phyloP scores from a whole-genome alignment of 148 eudicot species.

The Nepenthes gracilis region DNA sequence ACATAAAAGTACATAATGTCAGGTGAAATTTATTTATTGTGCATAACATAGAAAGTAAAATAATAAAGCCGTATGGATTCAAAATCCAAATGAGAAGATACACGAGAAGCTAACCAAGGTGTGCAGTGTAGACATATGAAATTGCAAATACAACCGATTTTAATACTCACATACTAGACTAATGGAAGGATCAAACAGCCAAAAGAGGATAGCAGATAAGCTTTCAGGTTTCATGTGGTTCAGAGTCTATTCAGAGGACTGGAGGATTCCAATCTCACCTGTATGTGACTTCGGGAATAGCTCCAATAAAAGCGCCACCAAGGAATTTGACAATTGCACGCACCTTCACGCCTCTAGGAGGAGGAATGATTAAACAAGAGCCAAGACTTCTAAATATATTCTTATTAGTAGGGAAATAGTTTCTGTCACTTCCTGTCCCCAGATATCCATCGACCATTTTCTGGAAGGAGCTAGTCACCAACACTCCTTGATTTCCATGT shows the following conservation, averaged over 20 bases:
- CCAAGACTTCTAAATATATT: constrained; percentile 27
- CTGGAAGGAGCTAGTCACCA: not conserved
- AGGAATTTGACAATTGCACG: constrained; percentile 62
- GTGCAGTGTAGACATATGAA: too few species aligned
- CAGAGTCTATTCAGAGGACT: not conserved
- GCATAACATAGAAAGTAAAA: too few species aligned
- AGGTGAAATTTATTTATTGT: too few species aligned
- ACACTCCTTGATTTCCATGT: too few species aligned
- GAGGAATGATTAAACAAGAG: constrained; percentile 77
- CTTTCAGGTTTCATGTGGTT: too few species aligned
- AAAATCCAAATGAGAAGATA: too few species aligned
- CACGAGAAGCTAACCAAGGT: too few species aligned
- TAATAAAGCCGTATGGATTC: not conserved
- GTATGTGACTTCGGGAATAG: constrained; percentile 80
- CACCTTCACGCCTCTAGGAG: constrained; percentile 51
- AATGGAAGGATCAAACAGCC: not conserved
- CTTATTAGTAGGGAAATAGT: not conserved
- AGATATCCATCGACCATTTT: constrained; percentile 22
- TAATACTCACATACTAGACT: too few species aligned
- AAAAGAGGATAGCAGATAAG: not conserved
- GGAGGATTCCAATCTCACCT: constrained; percentile 26
- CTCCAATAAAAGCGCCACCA: constrained; percentile 95
- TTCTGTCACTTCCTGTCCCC: constrained; percentile 4
- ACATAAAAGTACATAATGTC: too few species aligned
- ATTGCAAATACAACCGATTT: too few species aligned